Conservation (phyloP, 1,284 basidiomycete species). For the Sporisorium exsertum region DNA sequence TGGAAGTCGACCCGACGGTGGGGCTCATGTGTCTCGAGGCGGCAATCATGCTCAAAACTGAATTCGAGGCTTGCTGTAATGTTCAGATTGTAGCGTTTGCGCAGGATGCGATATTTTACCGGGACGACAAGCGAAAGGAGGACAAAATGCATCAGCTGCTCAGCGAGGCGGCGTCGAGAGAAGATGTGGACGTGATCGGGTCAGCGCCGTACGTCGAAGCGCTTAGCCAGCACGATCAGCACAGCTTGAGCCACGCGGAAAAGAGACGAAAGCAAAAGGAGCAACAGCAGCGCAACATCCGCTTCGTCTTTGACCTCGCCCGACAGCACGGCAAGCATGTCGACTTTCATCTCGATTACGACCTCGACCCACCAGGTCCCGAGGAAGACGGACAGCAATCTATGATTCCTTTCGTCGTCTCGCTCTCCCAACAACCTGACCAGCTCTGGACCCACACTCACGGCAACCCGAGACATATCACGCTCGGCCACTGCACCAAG, state of each 20-base stretch:
- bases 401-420: slow-evolving; percentile 25
- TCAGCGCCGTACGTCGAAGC: slow-evolving; percentile 52
- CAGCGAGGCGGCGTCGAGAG: slow-evolving; percentile 6
- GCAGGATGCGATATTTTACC: slow-evolving; percentile 48
- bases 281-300: slow-evolving; percentile 21
- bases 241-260: not conserved
- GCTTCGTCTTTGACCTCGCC: slow-evolving; percentile 26
- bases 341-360: slow-evolving; percentile 59
- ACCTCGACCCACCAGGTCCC: slow-evolving; percentile 14
- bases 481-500: slow-evolving; percentile 48
- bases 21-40: slow-evolving; percentile 31
- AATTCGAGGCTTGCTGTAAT: slow-evolving; percentile 13
- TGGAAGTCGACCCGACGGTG: slow-evolving; percentile 54
- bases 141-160: slow-evolving; percentile 27
- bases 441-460: slow-evolving; percentile 4
- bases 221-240: not conserved
- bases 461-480: slow-evolving; percentile 6
- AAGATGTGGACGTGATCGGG: slow-evolving; percentile 25
- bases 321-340: slow-evolving; percentile 19
- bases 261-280: slow-evolving; percentile 9
- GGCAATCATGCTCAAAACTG: slow-evolving; percentile 16
- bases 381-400: slow-evolving; percentile 10
- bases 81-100: slow-evolving; percentile 48
- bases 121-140: slow-evolving; percentile 18
- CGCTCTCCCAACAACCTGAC: not conserved